Conservation (phyloP, 2,329 filamentous ascomycete species). For the Trichoderma semiorbis region DNA sequence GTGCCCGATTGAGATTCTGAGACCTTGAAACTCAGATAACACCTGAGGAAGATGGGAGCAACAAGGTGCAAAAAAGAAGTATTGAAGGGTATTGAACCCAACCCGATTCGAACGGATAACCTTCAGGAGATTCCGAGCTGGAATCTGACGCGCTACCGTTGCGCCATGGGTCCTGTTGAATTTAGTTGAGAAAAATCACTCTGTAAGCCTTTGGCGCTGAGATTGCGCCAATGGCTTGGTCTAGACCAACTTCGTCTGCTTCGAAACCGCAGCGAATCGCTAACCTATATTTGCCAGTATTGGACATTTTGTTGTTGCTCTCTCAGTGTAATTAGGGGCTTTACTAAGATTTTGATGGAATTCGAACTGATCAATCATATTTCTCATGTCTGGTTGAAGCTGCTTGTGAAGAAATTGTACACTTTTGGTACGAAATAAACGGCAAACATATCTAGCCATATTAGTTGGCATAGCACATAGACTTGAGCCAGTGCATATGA, state of each 20-base stretch:
- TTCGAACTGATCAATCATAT: too few relatives aligned
- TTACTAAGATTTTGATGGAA: too few relatives aligned
- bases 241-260: neutral
- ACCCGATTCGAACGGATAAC: constrained; percentile 15
- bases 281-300: neutral
- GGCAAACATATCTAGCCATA: too few relatives aligned
- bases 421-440: too few relatives aligned
- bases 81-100: constrained; percentile 12
- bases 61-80: neutral
- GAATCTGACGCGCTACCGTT: constrained; percentile 15
- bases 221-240: neutral
- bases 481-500: too few relatives aligned
- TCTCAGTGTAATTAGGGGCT: too few relatives aligned
- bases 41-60: neutral
- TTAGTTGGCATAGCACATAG: too few relatives aligned
- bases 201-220: neutral
- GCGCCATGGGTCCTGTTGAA: constrained; percentile 9
- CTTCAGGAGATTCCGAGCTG: constrained; percentile 14
- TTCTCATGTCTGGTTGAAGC: too few relatives aligned
- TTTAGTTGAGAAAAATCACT: neutral
- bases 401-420: too few relatives aligned
- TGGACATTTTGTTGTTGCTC: neutral
- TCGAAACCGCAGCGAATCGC: neutral
- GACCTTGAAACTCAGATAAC: neutral
- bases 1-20: neutral